phyloP scores from a whole-genome alignment of 768 basidiomycete species.

The Cantharellus anzutake region DNA sequence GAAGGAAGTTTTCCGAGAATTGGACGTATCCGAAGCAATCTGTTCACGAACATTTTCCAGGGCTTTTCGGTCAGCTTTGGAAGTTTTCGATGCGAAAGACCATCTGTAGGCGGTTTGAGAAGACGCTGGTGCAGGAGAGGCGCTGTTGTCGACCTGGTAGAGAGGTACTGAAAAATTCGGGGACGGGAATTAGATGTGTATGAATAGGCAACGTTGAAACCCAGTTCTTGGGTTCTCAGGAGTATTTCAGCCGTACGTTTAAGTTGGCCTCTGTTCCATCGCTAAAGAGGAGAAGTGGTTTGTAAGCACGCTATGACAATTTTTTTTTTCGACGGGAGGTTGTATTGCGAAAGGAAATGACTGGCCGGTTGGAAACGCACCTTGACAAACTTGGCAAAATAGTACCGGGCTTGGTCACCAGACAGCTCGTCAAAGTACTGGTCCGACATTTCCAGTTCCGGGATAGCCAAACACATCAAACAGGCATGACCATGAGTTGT shows the following conservation, averaged over 20 bases:
- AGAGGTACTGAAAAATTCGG: conserved; percentile 17
- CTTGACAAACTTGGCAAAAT: conserved; percentile 87
- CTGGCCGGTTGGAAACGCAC: conserved; percentile 19
- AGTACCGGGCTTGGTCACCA: conserved; percentile 67
- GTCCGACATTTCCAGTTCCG: background rate
- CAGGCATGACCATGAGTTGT: background rate
- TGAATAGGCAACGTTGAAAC: conserved; percentile 9
- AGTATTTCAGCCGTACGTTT: conserved; percentile 26
- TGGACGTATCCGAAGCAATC: conserved; percentile 31
- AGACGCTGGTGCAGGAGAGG: conserved; percentile 34
- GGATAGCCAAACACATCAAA: background rate
- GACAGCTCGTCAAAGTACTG: conserved; percentile 79
- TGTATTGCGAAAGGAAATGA: background rate
- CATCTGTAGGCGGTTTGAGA: conserved; percentile 73
- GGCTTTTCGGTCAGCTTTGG: conserved; percentile 36
- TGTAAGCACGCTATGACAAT: background rate
- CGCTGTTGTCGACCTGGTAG: conserved; percentile 3
- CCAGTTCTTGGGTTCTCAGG: background rate
- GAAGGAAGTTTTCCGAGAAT: background rate
- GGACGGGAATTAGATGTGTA: conserved; percentile 4
- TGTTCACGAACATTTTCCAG: conserved; percentile 40
- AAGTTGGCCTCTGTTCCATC: conserved; percentile 69
- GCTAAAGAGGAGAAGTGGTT: conserved; percentile 19
- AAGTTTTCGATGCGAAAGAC: conserved; percentile 56
- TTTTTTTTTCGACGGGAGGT: no score